Base-by-base conservation (phyloP, 306 rosid genomes). In the Lupinus albus region DNA sequence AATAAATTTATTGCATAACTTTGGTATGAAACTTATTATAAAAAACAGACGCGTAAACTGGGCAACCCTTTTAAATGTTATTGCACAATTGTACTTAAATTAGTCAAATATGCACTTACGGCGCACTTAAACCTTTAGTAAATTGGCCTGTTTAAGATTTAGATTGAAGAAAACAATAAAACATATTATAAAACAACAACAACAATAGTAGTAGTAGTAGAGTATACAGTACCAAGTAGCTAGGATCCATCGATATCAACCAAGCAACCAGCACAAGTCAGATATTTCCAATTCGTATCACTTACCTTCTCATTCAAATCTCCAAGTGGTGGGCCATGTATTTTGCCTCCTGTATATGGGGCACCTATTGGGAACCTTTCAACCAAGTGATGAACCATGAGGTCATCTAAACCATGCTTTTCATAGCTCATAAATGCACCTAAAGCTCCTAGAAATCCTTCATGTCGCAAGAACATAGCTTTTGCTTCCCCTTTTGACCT, bases 401-500 rank as follows among this genome's bases (percentile, higher is more conserved):
- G 79, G 71, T 90, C 97, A 85, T 93, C 97, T 65, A 93, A 84
- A 80, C 99, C 97, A 78, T 93, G 99, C 77, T 86, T 90, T 83
- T 93, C 99, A 81, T 88, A 88, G 84, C 96, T 93, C 97, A 93
- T 84, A 84, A 93, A 93, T 81, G 99, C 96, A 67, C 99, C 99
- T 47, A 90, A 74, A 47, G 90, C 96, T 79, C 99, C 99, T 42
- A 93, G 70, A 80, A 90, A 93, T 18, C 99, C 99, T 85, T 93
- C 99, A 76, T 93, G 99, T 53, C 99, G 86, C 75, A 93, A 77
- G 71, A 93, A 93, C 99, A 93, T 93, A 45, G 99, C 99, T 73
- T 93, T 95, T 48, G 96, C 96, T 21, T 70, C 91, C 72, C 99
- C 99, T 28, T 93, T 88, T 12, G 99, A 93, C 99, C 99, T 93